Evolutionary conservation across 768 basidiomycete genomes (phyloP).

Genomic region (Leccinum boreale): DNA sequence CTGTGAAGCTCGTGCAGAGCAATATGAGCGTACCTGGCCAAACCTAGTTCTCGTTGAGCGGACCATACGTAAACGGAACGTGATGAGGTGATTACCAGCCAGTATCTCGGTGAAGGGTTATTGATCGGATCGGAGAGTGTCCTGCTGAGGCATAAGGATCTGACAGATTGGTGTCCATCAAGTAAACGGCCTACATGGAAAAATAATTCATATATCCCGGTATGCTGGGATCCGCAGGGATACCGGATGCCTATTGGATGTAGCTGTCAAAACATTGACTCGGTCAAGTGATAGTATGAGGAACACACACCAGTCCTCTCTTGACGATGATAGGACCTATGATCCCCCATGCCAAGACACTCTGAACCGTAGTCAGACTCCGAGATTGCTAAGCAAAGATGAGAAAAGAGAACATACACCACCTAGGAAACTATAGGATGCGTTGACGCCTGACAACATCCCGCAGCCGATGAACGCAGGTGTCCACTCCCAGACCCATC

Average conservation of each 20-base stretch:
- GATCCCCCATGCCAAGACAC: conserved; percentile 63
- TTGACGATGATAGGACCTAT: conserved; percentile 53
- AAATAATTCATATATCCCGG: not conserved
- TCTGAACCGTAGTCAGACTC: conserved; percentile 16
- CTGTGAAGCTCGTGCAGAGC: not conserved
- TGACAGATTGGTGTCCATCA: not conserved
- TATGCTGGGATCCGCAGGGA: not conserved
- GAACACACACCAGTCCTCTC: not conserved
- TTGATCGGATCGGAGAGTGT: not conserved
- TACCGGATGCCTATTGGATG: not conserved
- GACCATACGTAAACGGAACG: not conserved
- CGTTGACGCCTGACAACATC: conserved; percentile 55
- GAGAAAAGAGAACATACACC: conserved; percentile 32
- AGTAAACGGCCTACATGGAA: not conserved
- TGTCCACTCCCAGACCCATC: conserved; percentile 32
- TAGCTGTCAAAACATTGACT: not conserved
- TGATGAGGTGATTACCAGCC: not conserved
- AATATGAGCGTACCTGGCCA: not conserved
- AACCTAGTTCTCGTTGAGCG: not conserved
- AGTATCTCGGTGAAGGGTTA: not conserved
- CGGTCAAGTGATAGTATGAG: not conserved
- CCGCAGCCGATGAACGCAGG: conserved; percentile 61
- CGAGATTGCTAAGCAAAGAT: not conserved
- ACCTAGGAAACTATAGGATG: conserved; percentile 50
- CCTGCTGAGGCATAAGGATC: not conserved